phyloP scores from a whole-genome alignment of 495 filamentous ascomycete species.

The Aspergillus leporis region DNA sequence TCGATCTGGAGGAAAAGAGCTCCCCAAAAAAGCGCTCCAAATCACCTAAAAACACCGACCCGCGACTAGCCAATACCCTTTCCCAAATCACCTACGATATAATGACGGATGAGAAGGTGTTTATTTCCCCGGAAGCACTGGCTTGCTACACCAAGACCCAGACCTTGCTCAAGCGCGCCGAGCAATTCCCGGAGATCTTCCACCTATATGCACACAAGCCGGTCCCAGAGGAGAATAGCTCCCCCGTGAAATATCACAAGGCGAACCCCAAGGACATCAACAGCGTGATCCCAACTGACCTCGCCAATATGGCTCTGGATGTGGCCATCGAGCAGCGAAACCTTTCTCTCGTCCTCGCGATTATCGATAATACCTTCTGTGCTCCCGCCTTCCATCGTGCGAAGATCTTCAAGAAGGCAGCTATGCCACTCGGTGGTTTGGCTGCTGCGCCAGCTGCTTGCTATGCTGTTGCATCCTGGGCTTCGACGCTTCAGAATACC shows the following conservation, averaged over 20 bases:
- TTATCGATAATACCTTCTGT: slow-evolving; percentile 77
- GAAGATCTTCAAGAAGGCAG: slow-evolving; percentile 58
- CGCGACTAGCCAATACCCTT: slow-evolving; percentile 42
- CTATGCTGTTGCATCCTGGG: slow-evolving; percentile 63
- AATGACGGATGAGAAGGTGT: slow-evolving; percentile 72
- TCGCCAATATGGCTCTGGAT: slow-evolving; percentile 70
- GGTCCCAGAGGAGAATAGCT: slow-evolving; percentile 59
- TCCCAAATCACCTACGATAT: slow-evolving; percentile 61
- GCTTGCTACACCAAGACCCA: slow-evolving; percentile 71
- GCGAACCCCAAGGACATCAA: slow-evolving; percentile 67
- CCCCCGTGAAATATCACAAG: slow-evolving; percentile 56
- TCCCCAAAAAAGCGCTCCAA: slow-evolving; percentile 22
- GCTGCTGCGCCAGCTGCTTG: slow-evolving; percentile 65
- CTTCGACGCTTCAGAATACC: slow-evolving; percentile 59
- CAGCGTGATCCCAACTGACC: slow-evolving; percentile 65
- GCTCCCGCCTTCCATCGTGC: slow-evolving; percentile 68
- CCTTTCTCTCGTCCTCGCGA: slow-evolving; percentile 71
- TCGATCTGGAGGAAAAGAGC: slow-evolving; percentile 52
- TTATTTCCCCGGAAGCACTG: slow-evolving; percentile 74
- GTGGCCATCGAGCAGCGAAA: slow-evolving; percentile 76
- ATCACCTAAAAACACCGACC: slow-evolving; percentile 19
- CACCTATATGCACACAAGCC: slow-evolving; percentile 83
- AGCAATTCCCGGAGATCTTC: slow-evolving; percentile 77
- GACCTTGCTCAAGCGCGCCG: slow-evolving; percentile 64
- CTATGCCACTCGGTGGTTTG: slow-evolving; percentile 51